phyloP scores from a whole-genome alignment of 805 yeast genomes.

The Wickerhamiella domercqiae region DNA sequence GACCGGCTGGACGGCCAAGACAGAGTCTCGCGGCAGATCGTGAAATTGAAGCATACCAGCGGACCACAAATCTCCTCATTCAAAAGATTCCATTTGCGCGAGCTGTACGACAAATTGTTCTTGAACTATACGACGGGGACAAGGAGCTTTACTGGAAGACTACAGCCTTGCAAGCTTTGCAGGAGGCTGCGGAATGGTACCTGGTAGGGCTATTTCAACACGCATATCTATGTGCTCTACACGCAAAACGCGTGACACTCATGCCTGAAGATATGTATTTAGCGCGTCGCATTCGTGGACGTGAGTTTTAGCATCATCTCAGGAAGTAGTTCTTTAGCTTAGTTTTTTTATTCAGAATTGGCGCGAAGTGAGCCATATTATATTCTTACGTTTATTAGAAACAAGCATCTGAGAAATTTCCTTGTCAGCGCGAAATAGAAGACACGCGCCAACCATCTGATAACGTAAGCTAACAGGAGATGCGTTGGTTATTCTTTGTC shows the following conservation, averaged over 20 bases:
- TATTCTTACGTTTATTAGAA: no score
- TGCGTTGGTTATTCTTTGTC: not conserved
- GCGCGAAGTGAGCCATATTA: no score
- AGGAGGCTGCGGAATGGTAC: conserved; percentile 98
- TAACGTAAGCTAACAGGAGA: no score
- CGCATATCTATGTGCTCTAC: conserved; percentile 96
- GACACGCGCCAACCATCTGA: no score
- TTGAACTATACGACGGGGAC: conserved; percentile 51
- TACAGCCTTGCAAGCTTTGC: conserved; percentile 93
- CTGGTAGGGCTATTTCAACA: conserved; percentile 92
- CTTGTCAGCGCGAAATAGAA: no score
- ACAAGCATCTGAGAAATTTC: no score
- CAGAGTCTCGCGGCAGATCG: conserved; percentile 29
- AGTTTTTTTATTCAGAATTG: no score
- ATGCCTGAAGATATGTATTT: conserved; percentile 97
- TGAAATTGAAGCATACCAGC: conserved; percentile 96
- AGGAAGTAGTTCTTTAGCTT: no score
- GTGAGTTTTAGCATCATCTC: not conserved
- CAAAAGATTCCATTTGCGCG: conserved; percentile 96
- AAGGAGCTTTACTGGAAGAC: conserved; percentile 86
- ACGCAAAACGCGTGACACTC: conserved; percentile 97
- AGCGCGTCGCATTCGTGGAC: conserved; percentile 88
- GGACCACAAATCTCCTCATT: conserved; percentile 85
- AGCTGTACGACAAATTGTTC: conserved; percentile 90
- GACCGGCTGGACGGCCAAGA: no score